Evolutionary conservation across 73 alveolate species (phyloP).

Genomic region (Stentor roeselii): DNA sequence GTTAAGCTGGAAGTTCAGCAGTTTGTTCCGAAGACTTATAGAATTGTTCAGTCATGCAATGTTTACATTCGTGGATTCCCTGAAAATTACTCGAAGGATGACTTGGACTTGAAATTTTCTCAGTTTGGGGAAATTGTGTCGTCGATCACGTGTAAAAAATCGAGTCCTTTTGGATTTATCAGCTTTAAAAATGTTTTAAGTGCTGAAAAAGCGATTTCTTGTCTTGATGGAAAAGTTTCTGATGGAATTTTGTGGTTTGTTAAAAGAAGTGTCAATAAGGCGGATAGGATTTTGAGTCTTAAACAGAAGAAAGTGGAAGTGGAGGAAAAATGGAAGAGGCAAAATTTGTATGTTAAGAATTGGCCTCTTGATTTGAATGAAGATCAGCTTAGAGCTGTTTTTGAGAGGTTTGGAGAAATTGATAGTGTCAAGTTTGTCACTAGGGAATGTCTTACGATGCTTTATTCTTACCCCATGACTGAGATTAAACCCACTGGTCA

Average conservation of each 20-base stretch:
- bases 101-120: background rate
- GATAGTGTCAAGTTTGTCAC: constrained; percentile 1
- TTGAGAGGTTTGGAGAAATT: background rate
- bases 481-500: constrained; percentile 1
- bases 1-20: background rate
- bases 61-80: background rate
- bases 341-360: background rate
- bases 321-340: constrained; percentile 3
- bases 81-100: background rate
- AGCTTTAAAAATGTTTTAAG: background rate
- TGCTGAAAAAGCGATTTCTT: background rate
- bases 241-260: constrained; percentile 7
- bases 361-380: constrained; percentile 3
- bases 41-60: background rate
- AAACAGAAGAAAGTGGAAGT: background rate
- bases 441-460: background rate
- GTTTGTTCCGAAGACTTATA: background rate
- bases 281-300: background rate
- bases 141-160: background rate
- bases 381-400: background rate
- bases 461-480: background rate
- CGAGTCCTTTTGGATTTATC: background rate
- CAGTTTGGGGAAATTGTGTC: background rate
- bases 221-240: background rate
- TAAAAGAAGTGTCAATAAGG: background rate